Evolutionary conservation across 2,329 filamentous ascomycete genomes (phyloP).

Genomic region (Colletotrichum sublineola): DNA sequence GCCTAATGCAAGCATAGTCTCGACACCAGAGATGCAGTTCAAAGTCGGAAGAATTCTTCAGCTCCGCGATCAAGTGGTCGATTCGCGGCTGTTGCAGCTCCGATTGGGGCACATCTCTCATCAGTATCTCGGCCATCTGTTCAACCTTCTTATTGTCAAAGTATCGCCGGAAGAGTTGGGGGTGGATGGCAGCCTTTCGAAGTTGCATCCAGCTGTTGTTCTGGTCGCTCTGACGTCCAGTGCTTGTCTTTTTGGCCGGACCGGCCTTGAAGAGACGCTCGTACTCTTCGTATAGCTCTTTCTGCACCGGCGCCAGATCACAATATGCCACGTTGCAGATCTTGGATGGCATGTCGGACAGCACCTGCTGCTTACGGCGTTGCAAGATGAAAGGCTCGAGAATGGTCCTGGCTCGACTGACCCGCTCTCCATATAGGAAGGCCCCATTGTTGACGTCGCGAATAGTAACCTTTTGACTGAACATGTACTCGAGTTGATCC

Average conservation of each 20-base stretch:
- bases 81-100: constrained; percentile 67
- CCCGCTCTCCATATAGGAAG: constrained; percentile 87
- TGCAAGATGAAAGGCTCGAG: constrained; percentile 95
- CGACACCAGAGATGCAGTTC: constrained; percentile 75
- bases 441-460: constrained; percentile 84
- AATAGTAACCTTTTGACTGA: constrained; percentile 91
- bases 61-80: constrained; percentile 66
- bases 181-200: constrained; percentile 92
- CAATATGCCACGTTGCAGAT: constrained; percentile 83
- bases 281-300: constrained; percentile 77
- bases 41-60: constrained; percentile 72
- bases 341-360: constrained; percentile 87
- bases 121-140: constrained; percentile 82
- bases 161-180: constrained; percentile 84
- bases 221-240: constrained; percentile 64
- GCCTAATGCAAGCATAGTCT: constrained; percentile 67
- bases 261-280: constrained; percentile 75
- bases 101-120: constrained; percentile 73
- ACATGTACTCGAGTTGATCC: constrained; percentile 86
- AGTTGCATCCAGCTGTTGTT: constrained; percentile 90
- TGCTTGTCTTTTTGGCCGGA: constrained; percentile 65
- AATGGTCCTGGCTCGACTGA: constrained; percentile 89
- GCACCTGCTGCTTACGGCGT: constrained; percentile 91
- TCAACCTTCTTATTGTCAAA: constrained; percentile 82
- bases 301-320: constrained; percentile 80